Evolutionary conservation across 2,329 filamentous ascomycete genomes (phyloP), one percentile per base, ranked within the genome.

Genomic region (Stromatinia cepivora): DNA sequence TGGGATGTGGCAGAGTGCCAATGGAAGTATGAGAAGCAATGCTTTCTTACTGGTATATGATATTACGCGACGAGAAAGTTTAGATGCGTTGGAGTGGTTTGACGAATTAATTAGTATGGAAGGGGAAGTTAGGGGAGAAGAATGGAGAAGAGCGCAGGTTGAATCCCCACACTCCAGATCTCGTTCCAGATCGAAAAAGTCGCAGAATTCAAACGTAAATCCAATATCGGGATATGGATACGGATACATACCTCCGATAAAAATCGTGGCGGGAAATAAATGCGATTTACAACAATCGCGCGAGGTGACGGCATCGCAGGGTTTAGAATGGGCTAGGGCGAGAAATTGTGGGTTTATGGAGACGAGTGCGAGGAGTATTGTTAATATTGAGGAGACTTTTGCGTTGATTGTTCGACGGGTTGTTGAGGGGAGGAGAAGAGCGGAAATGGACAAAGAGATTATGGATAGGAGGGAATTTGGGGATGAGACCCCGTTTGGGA

Each of bases 331-430:
- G 92, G 91, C 92, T 64, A 83, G 91, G 71, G 83, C 82, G 70
- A 84, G 86, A 67, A 88, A 88, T 56, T 94, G 91, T 80, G 92
- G 92, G 52, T 95, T 95, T 81, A 95, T 95, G 92, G 92, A 95
- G 85, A 95, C 92, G 72, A 93, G 90, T 76, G 92, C 92, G 6
- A 83, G 92, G 67, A 87, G 93, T 75, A 91, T 93, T 83, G 92
- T 95, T 73, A 95, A 95, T 78, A 92, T 95, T 72, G 92, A 95
- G 79, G 92, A 95, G 85, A 94, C 92, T 0, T 95, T 95, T 83
- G 91, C 90, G 48, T 84, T 89, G 52, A 86, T 90, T 70, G 85
- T 90, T 56, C 82, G 87, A 36, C 82, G 87, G 65, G 88, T 90
- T 64, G 83, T 86, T 59, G 87, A 89, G 81, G 76, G 73, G 25